Conservation (phyloP, 2,329 filamentous ascomycete genomes). For the Cercospora sojina region DNA sequence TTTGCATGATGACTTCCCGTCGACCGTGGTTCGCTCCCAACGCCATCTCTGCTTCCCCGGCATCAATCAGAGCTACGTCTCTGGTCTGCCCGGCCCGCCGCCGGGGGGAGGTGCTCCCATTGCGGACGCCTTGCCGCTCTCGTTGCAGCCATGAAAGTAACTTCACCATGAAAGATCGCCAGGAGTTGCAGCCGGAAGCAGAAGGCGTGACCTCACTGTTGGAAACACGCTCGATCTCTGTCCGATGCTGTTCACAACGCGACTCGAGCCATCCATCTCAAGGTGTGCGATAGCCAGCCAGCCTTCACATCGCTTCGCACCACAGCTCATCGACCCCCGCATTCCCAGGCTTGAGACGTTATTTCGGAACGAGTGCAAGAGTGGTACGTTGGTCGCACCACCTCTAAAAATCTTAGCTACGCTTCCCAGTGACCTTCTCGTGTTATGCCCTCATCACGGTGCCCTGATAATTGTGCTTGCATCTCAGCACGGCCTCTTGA, state of each 20-base stretch:
- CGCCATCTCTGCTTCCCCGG: not conserved
- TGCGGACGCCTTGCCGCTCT: constrained; percentile 1
- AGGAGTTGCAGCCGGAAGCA: not conserved
- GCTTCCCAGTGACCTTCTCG: not conserved
- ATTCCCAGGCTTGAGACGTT: not conserved
- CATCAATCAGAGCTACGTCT: not conserved
- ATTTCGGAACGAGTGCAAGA: not conserved
- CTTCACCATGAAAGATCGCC: constrained; percentile 3
- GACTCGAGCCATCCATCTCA: not conserved
- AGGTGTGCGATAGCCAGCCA: not conserved
- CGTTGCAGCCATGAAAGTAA: not conserved
- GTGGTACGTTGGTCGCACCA: not conserved
- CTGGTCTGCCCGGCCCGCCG: not conserved
- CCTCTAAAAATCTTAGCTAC: not conserved
- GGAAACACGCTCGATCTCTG: not conserved
- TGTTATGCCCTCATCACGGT: not conserved
- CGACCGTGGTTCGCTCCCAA: not conserved
- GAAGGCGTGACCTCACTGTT: not conserved
- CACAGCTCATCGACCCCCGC: not conserved
- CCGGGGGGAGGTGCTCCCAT: not conserved
- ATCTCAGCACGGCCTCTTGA: not conserved
- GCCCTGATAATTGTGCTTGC: not conserved
- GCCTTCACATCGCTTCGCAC: not conserved
- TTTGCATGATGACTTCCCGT: not conserved
- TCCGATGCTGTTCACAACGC: not conserved